Base-by-base conservation (phyloP, 345 rosid genomes). In the Capsella bursapastoris region DNA sequence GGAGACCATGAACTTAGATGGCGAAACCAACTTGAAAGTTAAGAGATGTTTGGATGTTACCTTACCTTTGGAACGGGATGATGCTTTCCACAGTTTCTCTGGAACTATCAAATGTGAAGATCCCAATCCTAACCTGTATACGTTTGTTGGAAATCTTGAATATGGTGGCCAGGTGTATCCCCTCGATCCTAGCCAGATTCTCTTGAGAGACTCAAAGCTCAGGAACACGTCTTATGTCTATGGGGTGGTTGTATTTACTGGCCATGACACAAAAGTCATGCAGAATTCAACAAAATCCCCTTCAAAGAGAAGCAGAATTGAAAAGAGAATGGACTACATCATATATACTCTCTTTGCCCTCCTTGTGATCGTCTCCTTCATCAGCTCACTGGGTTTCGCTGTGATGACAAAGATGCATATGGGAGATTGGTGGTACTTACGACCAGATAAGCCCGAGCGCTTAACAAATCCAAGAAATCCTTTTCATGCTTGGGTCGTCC, bases 1-100 rank as follows among this genome's bases (percentile, higher is more conserved):
- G 12, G 93, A 90, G 84, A 90, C 96, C 2, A 88, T 84, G 96
- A 90, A 88, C 63, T 83, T 90, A 48, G 93, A 90, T 67, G 93
- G 96, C 1, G 93, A 90, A 69, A 90, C 93, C 15, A 88, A 84
- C 75, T 66, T 90, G 70, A 88, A 90, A 77, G 74, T 83, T 1
- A 90, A 90, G 76, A 84, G 90, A 74, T 77, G 82, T 47, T 76
- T 90, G 58, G 96, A 90, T 68, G 81, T 70, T 11, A 87, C 93
- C 2, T 45, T 84, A 65, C 38, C 59, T 49, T 28, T 84, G 64
- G 83, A 90, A 45, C 82, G 61, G 40, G 93, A 88, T 32, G 87
- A 72, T 31, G 43, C 76, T 61, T 81, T 85, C 53, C 66, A 52
- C 31, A 66, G 47, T 35, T 84, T 90, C 61, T 50, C 73, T 14